Percentiles rank a stretch among this genome's conserved stretches.
phyloP scores from a whole-genome alignment of 2,329 filamentous ascomycete genomes.

The Sarocladium brachiariae region DNA sequence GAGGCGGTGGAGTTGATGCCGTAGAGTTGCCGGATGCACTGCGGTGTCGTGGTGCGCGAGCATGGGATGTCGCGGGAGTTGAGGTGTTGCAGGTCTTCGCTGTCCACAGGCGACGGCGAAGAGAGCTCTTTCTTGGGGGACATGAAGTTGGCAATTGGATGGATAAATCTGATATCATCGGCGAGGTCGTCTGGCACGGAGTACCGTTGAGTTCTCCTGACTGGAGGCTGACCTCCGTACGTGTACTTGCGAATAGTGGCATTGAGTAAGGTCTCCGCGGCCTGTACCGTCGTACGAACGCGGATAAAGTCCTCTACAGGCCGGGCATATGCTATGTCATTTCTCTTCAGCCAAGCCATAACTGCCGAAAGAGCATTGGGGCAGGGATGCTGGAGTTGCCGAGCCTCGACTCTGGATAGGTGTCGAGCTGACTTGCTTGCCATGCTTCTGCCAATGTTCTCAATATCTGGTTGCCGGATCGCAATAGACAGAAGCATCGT shows the following conservation, averaged over 20 bases:
- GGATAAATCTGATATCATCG: slow-evolving; percentile 36
- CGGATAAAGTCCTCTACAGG: slow-evolving; percentile 34
- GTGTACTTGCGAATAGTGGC: slow-evolving; percentile 35
- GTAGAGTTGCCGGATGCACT: slow-evolving; percentile 38
- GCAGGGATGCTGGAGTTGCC: slow-evolving; percentile 28
- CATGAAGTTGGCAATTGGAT: slow-evolving; percentile 44
- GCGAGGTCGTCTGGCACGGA: slow-evolving; percentile 33
- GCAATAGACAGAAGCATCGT: slow-evolving; percentile 25
- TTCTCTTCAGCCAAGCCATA: slow-evolving; percentile 33
- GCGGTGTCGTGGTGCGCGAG: slow-evolving; percentile 25
- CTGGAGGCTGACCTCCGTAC: slow-evolving; percentile 27
- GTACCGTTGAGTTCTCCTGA: slow-evolving; percentile 39
- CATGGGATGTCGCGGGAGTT: slow-evolving; percentile 24
- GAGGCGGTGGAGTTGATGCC: slow-evolving; percentile 31
- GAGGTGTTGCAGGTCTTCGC: slow-evolving; percentile 10
- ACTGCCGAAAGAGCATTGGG: slow-evolving; percentile 28
- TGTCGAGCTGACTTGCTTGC: slow-evolving; percentile 16
- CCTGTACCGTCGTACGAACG: slow-evolving; percentile 32
- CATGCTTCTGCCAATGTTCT: slow-evolving; percentile 20
- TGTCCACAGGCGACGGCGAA: slow-evolving; percentile 12
- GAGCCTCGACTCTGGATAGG: slow-evolving; percentile 30
- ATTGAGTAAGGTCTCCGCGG: slow-evolving; percentile 33
- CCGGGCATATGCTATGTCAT: slow-evolving; percentile 26
- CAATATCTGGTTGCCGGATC: slow-evolving; percentile 24
- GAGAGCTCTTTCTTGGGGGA: slow-evolving; percentile 27